phyloP scores from a whole-genome alignment of 768 basidiomycete genomes.

The Trametes elegans region DNA sequence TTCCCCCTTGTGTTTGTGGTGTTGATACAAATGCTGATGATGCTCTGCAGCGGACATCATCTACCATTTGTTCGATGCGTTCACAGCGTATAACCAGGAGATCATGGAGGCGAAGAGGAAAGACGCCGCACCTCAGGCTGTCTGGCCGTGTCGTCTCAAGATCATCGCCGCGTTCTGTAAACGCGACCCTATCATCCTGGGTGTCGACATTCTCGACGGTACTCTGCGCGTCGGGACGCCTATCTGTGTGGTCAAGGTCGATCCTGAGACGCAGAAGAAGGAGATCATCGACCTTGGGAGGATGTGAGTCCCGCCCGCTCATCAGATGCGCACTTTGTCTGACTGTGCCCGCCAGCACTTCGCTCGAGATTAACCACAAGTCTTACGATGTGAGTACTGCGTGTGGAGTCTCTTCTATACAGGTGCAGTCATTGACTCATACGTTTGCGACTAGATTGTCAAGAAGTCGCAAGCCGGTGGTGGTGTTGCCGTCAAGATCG shows the following conservation, averaged over 20 bases:
- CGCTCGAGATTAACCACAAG: slow-evolving; percentile 97
- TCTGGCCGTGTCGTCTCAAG: slow-evolving; percentile 95
- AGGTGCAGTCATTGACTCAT: neutral
- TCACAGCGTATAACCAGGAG: slow-evolving; percentile 90
- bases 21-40: neutral
- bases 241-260: slow-evolving; percentile 90
- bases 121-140: slow-evolving; percentile 91
- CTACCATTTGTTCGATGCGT: slow-evolving; percentile 96
- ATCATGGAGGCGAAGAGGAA: slow-evolving; percentile 88
- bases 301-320: slow-evolving; percentile 57
- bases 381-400: slow-evolving; percentile 66
- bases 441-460: slow-evolving; percentile 52
- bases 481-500: slow-evolving; percentile 98
- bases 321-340: neutral
- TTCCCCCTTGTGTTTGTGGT: neutral
- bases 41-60: slow-evolving; percentile 84
- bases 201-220: slow-evolving; percentile 95
- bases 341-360: slow-evolving; percentile 56
- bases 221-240: slow-evolving; percentile 90
- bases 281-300: slow-evolving; percentile 92
- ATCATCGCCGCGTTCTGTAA: slow-evolving; percentile 93
- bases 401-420: too few species aligned
- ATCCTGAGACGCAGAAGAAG: slow-evolving; percentile 83
- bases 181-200: slow-evolving; percentile 95
- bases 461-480: slow-evolving; percentile 95